phyloP scores from a whole-genome alignment of 106 monocot species.

The Xerophyta viscosa region DNA sequence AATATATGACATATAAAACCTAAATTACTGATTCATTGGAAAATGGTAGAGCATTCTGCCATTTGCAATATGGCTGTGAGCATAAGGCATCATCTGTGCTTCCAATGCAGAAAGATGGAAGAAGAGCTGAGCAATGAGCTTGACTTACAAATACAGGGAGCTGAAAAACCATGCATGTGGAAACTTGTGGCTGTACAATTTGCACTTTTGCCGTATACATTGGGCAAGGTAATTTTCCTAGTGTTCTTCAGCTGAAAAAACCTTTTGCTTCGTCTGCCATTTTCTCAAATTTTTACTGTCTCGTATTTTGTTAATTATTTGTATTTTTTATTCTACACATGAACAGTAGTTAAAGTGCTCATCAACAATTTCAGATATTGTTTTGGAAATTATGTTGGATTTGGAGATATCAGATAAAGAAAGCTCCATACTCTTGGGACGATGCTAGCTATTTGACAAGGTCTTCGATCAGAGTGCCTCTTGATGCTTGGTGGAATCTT shows the following conservation, averaged over 20 bases:
- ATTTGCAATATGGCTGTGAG: no score
- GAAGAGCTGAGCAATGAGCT: conserved; percentile 85
- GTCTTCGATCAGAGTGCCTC: conserved; percentile 47
- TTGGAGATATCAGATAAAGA: conserved; percentile 87
- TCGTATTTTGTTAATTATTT: no score
- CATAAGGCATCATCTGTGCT: no score
- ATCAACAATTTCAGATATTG: conserved; percentile 30
- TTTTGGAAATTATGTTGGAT: conserved; percentile 73
- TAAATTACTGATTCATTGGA: no score
- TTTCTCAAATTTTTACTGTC: no score
- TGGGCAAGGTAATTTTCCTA: conserved; percentile 57
- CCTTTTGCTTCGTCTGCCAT: no score
- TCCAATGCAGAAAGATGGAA: conserved; percentile 68
- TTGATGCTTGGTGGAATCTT: conserved; percentile 53
- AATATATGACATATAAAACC: no score
- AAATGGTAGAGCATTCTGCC: no score
- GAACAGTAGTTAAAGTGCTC: no score
- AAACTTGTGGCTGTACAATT: conserved; percentile 72
- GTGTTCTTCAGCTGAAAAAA: no score
- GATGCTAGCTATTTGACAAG: conserved; percentile 92
- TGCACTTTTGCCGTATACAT: conserved; percentile 72
- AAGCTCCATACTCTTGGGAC: conserved; percentile 74
- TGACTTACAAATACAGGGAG: conserved; percentile 87
- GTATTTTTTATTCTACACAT: no score
- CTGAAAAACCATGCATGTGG: conserved; percentile 88